phyloP scores from a whole-genome alignment of 2,329 filamentous ascomycete genomes.

The Diaporthe citrichinensis region DNA sequence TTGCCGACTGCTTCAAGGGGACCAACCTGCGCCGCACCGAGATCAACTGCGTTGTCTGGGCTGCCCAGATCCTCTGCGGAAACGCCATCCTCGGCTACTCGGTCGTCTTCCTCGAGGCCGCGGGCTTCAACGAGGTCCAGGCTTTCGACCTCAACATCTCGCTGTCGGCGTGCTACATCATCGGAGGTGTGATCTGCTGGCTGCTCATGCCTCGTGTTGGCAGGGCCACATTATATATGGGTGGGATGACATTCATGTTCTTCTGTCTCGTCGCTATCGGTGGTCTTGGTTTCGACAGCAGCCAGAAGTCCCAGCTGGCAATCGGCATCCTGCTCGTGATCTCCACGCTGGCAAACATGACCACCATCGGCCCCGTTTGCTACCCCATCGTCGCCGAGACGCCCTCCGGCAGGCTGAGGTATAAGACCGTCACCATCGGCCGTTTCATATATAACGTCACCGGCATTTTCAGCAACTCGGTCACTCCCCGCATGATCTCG shows the following conservation, averaged over 20 bases:
- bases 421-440: slow-evolving; percentile 47
- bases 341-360: slow-evolving; percentile 52
- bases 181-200: slow-evolving; percentile 57
- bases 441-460: slow-evolving; percentile 48
- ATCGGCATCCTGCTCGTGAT: slow-evolving; percentile 52
- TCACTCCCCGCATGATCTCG: slow-evolving; percentile 48
- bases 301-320: slow-evolving; percentile 47
- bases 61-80: slow-evolving; percentile 55
- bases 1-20: slow-evolving; percentile 46
- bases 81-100: slow-evolving; percentile 54
- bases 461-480: slow-evolving; percentile 47
- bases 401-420: slow-evolving; percentile 45
- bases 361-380: slow-evolving; percentile 51
- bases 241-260: slow-evolving; percentile 56
- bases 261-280: slow-evolving; percentile 54
- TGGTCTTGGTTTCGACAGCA: slow-evolving; percentile 47
- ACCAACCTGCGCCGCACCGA: slow-evolving; percentile 47
- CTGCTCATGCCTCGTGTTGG: slow-evolving; percentile 56
- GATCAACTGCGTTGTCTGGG: slow-evolving; percentile 56
- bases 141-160: slow-evolving; percentile 57
- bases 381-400: slow-evolving; percentile 48
- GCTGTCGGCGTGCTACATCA: slow-evolving; percentile 56
- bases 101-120: slow-evolving; percentile 55
- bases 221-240: slow-evolving; percentile 57
- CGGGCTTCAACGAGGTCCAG: slow-evolving; percentile 53